Evolutionary conservation across 2,329 filamentous ascomycete genomes (phyloP), one percentile per base, ranked within the genome.

Genomic region (Incumbomyces lentus): DNA sequence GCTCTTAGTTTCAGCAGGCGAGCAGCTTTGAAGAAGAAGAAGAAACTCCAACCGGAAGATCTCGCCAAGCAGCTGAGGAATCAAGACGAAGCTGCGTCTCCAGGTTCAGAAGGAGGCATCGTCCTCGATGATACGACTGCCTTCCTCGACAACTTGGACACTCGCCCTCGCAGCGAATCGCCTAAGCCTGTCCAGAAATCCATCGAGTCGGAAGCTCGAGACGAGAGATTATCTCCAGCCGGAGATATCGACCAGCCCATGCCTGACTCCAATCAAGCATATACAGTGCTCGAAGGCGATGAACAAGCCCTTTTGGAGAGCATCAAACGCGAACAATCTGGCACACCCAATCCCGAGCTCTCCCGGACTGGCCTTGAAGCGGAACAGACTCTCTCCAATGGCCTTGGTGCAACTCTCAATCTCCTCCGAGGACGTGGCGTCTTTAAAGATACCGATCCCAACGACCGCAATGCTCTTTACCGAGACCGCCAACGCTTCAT

Each of bases 101-200:
- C 66, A 8, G 71, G 73, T 35, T 72, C 75, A 42, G 68, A 69
- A 30, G 71, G 70, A 2, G 90, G 88, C 1, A 71, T 98, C 1
- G 77, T 95, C n/a, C 89, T 98, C 48, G 90, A 95, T 50, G 92
- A 95, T 61, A 95, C 90, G 1, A 88, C 88, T 0, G 89, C 95
- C 58, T 98, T 98, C 58, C 84, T 98, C 26, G 84, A 88, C 19
- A 87, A 87, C 46, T 67, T 98, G 46, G 84, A 82, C 60, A 51
- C 55, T 2, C 84, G 82, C 49, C 64, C 73, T 10, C 68, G 74
- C 60, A 68, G 84, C 64, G 66, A 74, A 59, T 74, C 64, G 31
- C 40, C 32, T 14, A 38, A 46, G 43, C 44, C 45, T 12, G 50
- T 53, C 14, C 48, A 52, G 40, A 53, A 49, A 30, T 53, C 53